phyloP scores from a whole-genome alignment of 805 yeast genomes.

The Wickerhamomyces bovis region DNA sequence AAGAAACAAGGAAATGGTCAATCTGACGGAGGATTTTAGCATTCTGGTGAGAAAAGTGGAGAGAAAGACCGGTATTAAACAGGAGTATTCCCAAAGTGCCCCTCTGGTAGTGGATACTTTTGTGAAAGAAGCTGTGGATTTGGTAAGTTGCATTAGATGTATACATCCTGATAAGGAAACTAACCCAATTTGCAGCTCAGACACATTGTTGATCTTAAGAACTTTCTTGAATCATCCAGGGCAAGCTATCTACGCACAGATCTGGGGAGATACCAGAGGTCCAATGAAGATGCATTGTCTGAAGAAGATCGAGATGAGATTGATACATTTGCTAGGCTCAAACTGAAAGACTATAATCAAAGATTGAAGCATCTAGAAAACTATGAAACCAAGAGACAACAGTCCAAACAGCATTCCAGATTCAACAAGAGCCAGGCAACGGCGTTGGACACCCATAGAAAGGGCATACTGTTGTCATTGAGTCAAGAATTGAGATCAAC shows the following conservation, averaged over 20 bases:
- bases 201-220: conserved; percentile 25
- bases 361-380: conserved; percentile 43
- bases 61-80: conserved; percentile 5
- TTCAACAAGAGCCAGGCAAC: conserved; percentile 12
- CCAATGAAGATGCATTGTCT: conserved; percentile 25
- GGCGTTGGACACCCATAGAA: conserved; percentile 16
- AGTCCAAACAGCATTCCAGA: conserved; percentile 14
- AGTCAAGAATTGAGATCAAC: conserved; percentile 19
- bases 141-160: conserved; percentile 2
- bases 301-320: conserved; percentile 47
- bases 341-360: conserved; percentile 45
- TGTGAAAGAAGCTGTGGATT: conserved; percentile 17
- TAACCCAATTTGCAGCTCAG: background rate
- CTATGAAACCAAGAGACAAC: conserved; percentile 44
- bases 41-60: conserved; percentile 8
- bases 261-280: conserved; percentile 1
- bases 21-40: conserved; percentile 12
- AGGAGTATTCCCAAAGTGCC: background rate
- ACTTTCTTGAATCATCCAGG: conserved; percentile 22
- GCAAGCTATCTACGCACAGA: conserved; percentile 23
- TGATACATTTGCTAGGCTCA: conserved; percentile 48
- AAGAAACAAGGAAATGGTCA: conserved; percentile 8
- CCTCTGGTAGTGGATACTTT: conserved; percentile 18
- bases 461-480: conserved; percentile 17
- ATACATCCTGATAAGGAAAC: background rate